Evolutionary conservation across 2,329 filamentous ascomycete species (phyloP).

Genomic region (Amauroascus niger): DNA sequence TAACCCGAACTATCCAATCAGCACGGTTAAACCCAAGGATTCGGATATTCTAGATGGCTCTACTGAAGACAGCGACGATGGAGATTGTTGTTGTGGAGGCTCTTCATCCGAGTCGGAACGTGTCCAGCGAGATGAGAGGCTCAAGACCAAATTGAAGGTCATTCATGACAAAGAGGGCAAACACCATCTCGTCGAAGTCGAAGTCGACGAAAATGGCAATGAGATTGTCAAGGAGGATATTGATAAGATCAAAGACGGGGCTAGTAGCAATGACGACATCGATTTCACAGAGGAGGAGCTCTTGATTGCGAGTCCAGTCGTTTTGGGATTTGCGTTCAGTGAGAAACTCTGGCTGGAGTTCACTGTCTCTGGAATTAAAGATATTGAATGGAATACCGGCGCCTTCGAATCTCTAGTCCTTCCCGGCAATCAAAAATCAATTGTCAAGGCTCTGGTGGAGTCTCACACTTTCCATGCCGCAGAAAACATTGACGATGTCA

Average conservation of each 20-base stretch:
- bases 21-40: slow-evolving; percentile 62
- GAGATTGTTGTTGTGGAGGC: slow-evolving; percentile 30
- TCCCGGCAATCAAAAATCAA: slow-evolving; percentile 50
- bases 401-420: slow-evolving; percentile 78
- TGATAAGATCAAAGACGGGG: slow-evolving; percentile 42
- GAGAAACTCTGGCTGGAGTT: slow-evolving; percentile 91
- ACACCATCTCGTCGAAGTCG: slow-evolving; percentile 45
- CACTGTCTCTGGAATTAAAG: slow-evolving; percentile 63
- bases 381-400: slow-evolving; percentile 74
- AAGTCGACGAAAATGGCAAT: slow-evolving; percentile 46
- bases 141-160: slow-evolving; percentile 43
- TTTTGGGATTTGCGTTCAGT: slow-evolving; percentile 75
- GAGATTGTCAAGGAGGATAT: slow-evolving; percentile 50
- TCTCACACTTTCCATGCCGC: slow-evolving; percentile 74
- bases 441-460: slow-evolving; percentile 72
- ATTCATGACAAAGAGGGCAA: slow-evolving; percentile 46
- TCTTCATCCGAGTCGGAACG: slow-evolving; percentile 25
- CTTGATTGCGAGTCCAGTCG: slow-evolving; percentile 70
- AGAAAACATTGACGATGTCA: slow-evolving; percentile 72
- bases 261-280: slow-evolving; percentile 31
- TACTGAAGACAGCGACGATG: slow-evolving; percentile 35
- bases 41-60: slow-evolving; percentile 47
- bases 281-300: slow-evolving; percentile 74
- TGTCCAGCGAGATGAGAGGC: slow-evolving; percentile 28
- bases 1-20: slow-evolving; percentile 76